Base-by-base conservation (phyloP, 352 stramenopile genomes). In the Phytopythium litorale region DNA sequence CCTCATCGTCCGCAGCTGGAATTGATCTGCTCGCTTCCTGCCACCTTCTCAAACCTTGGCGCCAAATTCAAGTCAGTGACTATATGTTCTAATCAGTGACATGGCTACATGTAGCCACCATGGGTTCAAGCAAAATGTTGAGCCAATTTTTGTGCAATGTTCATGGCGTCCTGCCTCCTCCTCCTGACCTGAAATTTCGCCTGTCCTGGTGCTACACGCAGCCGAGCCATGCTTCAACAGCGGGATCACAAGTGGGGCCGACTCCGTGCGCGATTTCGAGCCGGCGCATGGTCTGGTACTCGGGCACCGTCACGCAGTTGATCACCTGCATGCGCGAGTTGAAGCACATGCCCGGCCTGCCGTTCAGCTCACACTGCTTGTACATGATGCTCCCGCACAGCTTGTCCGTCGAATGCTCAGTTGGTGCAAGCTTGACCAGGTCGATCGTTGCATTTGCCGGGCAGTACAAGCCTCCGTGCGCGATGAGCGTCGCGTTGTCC, bases 251-350 rank as follows among this genome's bases (percentile, higher is more conserved):
- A 21, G 61, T 35, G 8, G 58, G n/a, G 2, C 75, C 72, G 37
- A 76, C 63, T 13, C 67, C 57, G 7, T 56, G 63, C 45, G 63
- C 53, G 57, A 81, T 81, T 52, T 81, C 59, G 49, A 75, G 55
- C 35, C 67, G 57, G 9, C 72, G 69, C 69, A 75, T 76, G 9
- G 25, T 51, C 16, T 70, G 70, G 42, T 75, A 76, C 0, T 60
- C 48, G n/a, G 54, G 21, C 7, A 64, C 40, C 7, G 68, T 69
- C 15, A 75, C 62, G 51, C 75, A 84, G 32, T 69, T 64, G 28
- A 81, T 68, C 4, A 81, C 68, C 62, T 70, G 68, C 73, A 84
- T 76, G 19, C 71, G 73, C 23, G 64, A 69, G 60, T 78, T 84
- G 42, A 71, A 78, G 58, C 73, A 81, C 46, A 84, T 76, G 7